Base-by-base conservation (phyloP, 768 basidiomycete genomes). In the Leccinum longicurvipes region DNA sequence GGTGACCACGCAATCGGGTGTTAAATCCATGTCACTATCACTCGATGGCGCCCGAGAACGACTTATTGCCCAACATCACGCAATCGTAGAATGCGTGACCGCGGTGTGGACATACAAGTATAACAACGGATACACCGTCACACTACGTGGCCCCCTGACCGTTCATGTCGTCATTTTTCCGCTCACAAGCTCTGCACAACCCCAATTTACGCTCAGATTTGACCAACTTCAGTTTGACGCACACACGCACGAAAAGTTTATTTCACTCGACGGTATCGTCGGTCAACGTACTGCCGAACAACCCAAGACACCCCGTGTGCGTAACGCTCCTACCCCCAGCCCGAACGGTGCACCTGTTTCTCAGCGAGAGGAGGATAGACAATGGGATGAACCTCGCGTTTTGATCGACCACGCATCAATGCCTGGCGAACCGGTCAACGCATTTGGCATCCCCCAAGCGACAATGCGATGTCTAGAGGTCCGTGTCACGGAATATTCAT, bases 381-480 rank as follows among this genome's bases (percentile, higher is more conserved):
- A 76, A 63, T 84, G 83, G 79, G 87, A 88, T 41, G 89, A 90
- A 60, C 84, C 83, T 7, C 72, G 83, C 54, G 72, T 83, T 41
- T 62, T 79, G 48, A 82, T 89, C 47, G 82, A 84, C 17, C 75
- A 74, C 32, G 87, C 82, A 29, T 76, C 76, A n/a, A 81, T 91
- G 61, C 91, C 91, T 12, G 82, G 83, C 5, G 90, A 91, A 63
- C 91, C 91, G 9, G 88, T 93, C 50, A 92, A 92, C 64, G 88
- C 87, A 21, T 93, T 92, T 72, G 91, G 91, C 5, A 90, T 93
- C 51, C 89, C 91, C 6, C 89, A 92, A 66, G 89, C 89, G 3
- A 91, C 91, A 17, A 92, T 92, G 91, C 79, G 91, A 52, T 91
- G 89, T 79, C 74, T 93, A 32, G 91, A 93, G 80, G 87, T 87